Base-by-base conservation (phyloP, 352 stramenopile genomes). In the Phytophthora melonis region DNA sequence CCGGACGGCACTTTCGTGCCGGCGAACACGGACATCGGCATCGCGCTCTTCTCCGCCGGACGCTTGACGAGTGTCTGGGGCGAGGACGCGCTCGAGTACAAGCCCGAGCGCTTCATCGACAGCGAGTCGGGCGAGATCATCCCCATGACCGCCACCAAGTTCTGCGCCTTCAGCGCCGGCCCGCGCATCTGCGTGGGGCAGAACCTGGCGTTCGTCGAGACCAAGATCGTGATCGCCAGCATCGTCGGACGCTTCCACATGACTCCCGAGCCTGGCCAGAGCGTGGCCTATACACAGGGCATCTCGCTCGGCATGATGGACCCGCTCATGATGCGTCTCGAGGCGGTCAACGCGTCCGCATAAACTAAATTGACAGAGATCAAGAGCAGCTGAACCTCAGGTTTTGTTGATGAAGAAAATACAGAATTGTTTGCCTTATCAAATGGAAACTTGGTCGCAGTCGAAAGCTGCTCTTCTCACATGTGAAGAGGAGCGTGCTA, bases 271-370 rank as follows among this genome's bases (percentile, higher is more conserved):
- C 84, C 81, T 21, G 81, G 84, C 10, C 74, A 91, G 50, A 80
- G 89, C 32, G 88, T 93, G 34, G 81, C 81, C 14, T 91, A 91
- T 78, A 92, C 86, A 53, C 74, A 86, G 67, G 78, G 87, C 57
- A 90, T 93, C 72, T 87, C 84, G 1, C 79, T 91, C 1, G 62
- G 83, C 18, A 77, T 86, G 66, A 76, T 80, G 76, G 52, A 78
- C 16, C 72, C 75, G 59, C 61, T 82, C 30, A 65, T 70, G 41
- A 78, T 82, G 60, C 63, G 63, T 10, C 49, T 75, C 4, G 58
- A 75, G 39, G 4, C 68, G n/a, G 57, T 75, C 25, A 53, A 23
- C 23, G 10, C 50, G 21, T 36, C 23, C 6, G 56, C 34, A 34
- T 45, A 27, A 52, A 14, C 9, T 49, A 19, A 61, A 5, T 43